Evolutionary conservation across 1,139 yeast species (phyloP).

Genomic region (Diutina neorugosa): DNA sequence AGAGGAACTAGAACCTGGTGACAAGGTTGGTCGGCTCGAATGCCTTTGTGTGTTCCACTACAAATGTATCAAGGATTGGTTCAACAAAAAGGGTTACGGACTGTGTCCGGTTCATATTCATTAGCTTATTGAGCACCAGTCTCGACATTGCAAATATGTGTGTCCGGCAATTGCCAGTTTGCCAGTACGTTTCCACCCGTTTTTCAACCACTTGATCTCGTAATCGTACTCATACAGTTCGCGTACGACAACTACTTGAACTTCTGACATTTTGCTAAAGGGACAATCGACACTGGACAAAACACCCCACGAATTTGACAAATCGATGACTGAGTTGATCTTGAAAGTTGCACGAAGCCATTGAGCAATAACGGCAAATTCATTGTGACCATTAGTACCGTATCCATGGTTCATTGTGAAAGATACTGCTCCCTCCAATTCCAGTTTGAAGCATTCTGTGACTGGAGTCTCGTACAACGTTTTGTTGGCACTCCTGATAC

Average conservation of each 20-base stretch:
- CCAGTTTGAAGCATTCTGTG: neutral
- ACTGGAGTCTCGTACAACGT: neutral
- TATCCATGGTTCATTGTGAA: neutral
- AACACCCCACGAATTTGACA: neutral
- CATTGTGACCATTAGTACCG: neutral
- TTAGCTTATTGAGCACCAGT: neutral
- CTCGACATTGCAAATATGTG: neutral
- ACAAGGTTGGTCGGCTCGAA: conserved; percentile 82
- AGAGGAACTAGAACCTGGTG: conserved; percentile 78
- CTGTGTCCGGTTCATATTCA: conserved; percentile 67
- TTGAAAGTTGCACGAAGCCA: neutral
- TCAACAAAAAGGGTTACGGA: conserved; percentile 70
- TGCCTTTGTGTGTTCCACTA: conserved; percentile 93
- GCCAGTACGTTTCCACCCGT: neutral
- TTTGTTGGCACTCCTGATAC: neutral
- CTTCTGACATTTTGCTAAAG: neutral
- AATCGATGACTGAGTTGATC: neutral
- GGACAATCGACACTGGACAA: neutral
- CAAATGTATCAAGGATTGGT: conserved; percentile 84
- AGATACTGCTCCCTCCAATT: neutral
- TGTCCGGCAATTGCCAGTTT: neutral
- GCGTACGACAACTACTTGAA: neutral
- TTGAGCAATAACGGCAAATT: neutral
- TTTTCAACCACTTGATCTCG: neutral
- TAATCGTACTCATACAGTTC: neutral